phyloP scores from a whole-genome alignment of 352 stramenopile genomes.

The Pythium periplocum region DNA sequence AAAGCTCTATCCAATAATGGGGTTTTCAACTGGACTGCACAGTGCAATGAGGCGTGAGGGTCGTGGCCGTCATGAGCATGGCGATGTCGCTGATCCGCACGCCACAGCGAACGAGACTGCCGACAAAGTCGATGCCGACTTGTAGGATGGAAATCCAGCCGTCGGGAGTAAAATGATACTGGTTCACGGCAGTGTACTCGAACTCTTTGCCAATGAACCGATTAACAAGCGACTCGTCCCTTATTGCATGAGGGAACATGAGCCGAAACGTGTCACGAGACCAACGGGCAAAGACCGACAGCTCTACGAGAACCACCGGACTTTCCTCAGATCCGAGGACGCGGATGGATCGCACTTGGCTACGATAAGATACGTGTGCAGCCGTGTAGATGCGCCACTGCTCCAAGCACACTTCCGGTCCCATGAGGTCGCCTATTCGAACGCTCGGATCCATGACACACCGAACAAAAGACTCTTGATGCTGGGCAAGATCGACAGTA shows the following conservation, averaged over 20 bases:
- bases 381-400: neutral
- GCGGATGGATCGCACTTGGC: neutral
- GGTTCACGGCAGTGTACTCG: conserved; percentile 4
- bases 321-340: conserved; percentile 5
- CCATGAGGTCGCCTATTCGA: neutral
- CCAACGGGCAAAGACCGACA: conserved; percentile 5
- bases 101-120: conserved; percentile 2
- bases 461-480: neutral
- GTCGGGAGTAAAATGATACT: conserved; percentile 7
- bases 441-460: neutral
- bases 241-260: conserved; percentile 8
- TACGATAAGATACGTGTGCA: neutral
- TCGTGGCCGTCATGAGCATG: conserved; percentile 2
- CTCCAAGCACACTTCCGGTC: neutral
- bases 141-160: conserved; percentile 5
- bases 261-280: conserved; percentile 9
- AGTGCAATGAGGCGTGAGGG: conserved; percentile 1
- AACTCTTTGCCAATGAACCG: conserved; percentile 3
- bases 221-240: conserved; percentile 5
- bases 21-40: neutral
- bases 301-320: conserved; percentile 7
- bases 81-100: conserved; percentile 7
- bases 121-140: conserved; percentile 11
- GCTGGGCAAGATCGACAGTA: neutral
- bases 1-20: too few relatives aligned